A percentile compares a stretch with the other conserved stretches of the same genome.
phyloP scores from a whole-genome alignment of 106 monocot species.

The Dendrobium officinale region DNA sequence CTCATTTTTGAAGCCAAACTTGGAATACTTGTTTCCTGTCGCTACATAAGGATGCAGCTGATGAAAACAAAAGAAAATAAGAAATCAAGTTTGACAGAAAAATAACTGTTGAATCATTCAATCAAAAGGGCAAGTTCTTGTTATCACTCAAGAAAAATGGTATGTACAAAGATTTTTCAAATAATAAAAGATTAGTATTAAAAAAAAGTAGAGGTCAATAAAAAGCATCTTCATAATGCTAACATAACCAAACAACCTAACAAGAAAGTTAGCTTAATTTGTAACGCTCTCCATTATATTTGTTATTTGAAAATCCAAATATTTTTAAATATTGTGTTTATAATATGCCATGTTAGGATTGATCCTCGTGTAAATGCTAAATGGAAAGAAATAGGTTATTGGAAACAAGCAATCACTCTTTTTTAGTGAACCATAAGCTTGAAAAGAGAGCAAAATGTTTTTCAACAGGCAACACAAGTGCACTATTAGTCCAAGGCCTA shows the following conservation, averaged over 20 bases:
- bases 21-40: conserved; percentile 94
- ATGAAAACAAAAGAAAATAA: background rate
- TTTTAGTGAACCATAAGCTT: background rate
- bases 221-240: background rate
- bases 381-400: background rate
- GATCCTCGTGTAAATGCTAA: background rate
- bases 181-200: background rate
- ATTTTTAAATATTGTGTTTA: background rate
- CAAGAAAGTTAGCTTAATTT: background rate
- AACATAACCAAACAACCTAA: background rate
- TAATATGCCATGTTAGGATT: background rate
- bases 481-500: too few species aligned
- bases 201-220: background rate
- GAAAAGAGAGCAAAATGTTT: background rate
- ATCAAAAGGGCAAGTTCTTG: background rate
- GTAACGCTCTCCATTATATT: background rate
- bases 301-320: background rate
- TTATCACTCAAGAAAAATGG: background rate
- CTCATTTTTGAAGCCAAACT: conserved; percentile 96
- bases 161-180: background rate
- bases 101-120: background rate
- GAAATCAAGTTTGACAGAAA: background rate
- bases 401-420: background rate
- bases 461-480: too few species aligned
- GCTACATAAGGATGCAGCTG: conserved; percentile 97